These are phyloP conservation scores for Wallacemonas rigidus DNA, from an alignment of 208 protist species.

Conservation along the genomic window DNA sequence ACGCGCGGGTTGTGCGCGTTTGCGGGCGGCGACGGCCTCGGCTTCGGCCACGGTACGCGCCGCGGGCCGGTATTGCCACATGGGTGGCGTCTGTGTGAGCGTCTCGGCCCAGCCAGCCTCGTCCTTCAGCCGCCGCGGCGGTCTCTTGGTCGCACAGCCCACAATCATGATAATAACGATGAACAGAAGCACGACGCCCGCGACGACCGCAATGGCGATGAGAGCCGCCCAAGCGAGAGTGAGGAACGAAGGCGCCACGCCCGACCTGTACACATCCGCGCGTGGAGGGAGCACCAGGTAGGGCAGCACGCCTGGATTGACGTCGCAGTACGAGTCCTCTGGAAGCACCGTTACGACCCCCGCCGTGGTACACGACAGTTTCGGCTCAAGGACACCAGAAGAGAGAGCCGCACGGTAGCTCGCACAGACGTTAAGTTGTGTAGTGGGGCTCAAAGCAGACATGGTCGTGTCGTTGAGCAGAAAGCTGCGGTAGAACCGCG, in stretches of 20 bases:
- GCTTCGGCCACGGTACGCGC: conserved; percentile 6
- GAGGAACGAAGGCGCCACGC: conserved; percentile 6
- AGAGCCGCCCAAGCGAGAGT: conserved; percentile 6
- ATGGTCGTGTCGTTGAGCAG: conserved; percentile 24
- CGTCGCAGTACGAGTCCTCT: conserved; percentile 9
- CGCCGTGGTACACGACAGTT: conserved; percentile 11
- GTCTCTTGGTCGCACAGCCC: conserved; percentile 11
- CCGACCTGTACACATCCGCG: conserved; percentile 6
- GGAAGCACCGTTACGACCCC: conserved; percentile 16
- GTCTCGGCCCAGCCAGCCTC: conserved; percentile 5
- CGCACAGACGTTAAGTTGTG: not conserved
- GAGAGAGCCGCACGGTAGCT: not conserved
- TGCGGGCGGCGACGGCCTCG: conserved; percentile 11
- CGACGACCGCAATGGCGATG: conserved; percentile 23
- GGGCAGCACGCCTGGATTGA: conserved; percentile 13
- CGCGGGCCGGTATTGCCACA: not conserved
- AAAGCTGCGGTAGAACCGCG: conserved; percentile 16
- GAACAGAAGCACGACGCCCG: conserved; percentile 13
- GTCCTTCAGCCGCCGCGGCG: not conserved
- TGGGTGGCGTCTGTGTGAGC: conserved; percentile 3
- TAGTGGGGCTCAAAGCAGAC: not conserved
- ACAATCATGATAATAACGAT: conserved; percentile 9
- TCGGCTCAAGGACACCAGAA: not conserved
- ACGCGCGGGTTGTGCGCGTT: not conserved
- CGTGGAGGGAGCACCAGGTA: conserved; percentile 12